Evolutionary conservation across 2,329 filamentous ascomycete genomes (phyloP).

Genomic region (Hypoxylon sp.): DNA sequence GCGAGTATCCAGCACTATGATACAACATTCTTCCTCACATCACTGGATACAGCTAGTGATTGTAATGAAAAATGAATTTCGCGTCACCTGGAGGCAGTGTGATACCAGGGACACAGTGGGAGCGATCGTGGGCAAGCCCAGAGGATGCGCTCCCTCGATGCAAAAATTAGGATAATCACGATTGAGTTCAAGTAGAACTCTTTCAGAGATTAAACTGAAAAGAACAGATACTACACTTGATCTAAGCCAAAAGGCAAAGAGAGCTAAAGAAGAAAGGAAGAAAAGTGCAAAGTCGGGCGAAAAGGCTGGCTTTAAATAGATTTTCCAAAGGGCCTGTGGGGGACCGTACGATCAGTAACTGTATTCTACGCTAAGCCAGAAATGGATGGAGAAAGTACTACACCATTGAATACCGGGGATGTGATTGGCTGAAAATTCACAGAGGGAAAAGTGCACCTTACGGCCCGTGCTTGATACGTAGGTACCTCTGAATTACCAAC

Average conservation of each 20-base stretch:
- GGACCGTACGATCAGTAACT: background rate
- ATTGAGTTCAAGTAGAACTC: constrained; percentile 34
- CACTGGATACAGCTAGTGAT: constrained; percentile 15
- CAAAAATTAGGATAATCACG: constrained; percentile 37
- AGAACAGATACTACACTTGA: constrained; percentile 39
- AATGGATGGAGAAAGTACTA: background rate
- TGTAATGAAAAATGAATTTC: constrained; percentile 31
- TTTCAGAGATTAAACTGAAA: constrained; percentile 39
- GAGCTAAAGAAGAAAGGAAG: constrained; percentile 31
- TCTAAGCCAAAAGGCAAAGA: constrained; percentile 39
- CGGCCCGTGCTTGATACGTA: background rate
- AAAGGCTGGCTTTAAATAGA: background rate
- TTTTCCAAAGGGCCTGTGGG: background rate
- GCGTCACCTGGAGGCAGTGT: constrained; percentile 37
- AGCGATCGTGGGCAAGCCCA: constrained; percentile 34
- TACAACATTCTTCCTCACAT: constrained; percentile 27
- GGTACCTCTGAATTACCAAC: background rate
- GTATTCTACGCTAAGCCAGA: background rate
- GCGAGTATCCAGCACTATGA: background rate
- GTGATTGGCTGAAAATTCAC: too few relatives aligned
- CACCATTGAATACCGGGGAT: too few relatives aligned
- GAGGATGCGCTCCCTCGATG: constrained; percentile 25
- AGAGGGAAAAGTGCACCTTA: background rate
- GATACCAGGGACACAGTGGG: constrained; percentile 36
- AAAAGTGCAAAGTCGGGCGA: background rate